Evolutionary conservation across 2,329 filamentous ascomycete genomes (phyloP), one percentile per base, ranked within the genome.

Genomic region (Botrytis pseudocinerea): DNA sequence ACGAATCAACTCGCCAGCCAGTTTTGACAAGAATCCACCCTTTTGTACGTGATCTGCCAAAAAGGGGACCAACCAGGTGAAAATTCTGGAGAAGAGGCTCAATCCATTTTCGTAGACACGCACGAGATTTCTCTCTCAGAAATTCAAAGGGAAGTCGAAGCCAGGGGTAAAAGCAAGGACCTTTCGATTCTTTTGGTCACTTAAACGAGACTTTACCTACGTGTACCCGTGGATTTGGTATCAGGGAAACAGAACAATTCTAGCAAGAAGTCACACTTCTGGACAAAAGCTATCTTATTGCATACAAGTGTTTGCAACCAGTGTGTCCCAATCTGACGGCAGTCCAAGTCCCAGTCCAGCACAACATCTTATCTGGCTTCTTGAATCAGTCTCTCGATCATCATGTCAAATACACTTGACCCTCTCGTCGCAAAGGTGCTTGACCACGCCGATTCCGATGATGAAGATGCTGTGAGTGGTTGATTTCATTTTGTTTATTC

Each of bases 381-480:
- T 14, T 35, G 2, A 60, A 38, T 20, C 28, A 42, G 9, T 51
- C 18, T 44, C n/a, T 54, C 40, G 44, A 59, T 38, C 38, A 60
- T 25, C 18, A 72, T 72, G 70, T 72, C 70, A 18, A 72, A 72
- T 12, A 60, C 61, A 57, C 76, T 88, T 71, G 87, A 88, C 78
- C 78, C 84, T 62, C 84, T 84, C 74, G 87, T 88, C 48, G 86
- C 87, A 62, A 81, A 81, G 42, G 78, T 88, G 35, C 82, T 88
- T 44, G 87, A 83, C 68, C 71, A 75, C 51, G 81, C 87, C 48
- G 74, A 76, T 57, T 81, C 80, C 1, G 87, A 88, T 75, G 86
- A 88, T 75, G 88, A 89, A 81, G 87, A 89, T 80, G 87, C 86
- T 48, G 70, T 72, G 46, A 72, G 70, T 72, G 44, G 8, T 28